Evolutionary conservation across 179 eudicot genomes (phyloP).

Genomic region (Nepenthes alata): DNA sequence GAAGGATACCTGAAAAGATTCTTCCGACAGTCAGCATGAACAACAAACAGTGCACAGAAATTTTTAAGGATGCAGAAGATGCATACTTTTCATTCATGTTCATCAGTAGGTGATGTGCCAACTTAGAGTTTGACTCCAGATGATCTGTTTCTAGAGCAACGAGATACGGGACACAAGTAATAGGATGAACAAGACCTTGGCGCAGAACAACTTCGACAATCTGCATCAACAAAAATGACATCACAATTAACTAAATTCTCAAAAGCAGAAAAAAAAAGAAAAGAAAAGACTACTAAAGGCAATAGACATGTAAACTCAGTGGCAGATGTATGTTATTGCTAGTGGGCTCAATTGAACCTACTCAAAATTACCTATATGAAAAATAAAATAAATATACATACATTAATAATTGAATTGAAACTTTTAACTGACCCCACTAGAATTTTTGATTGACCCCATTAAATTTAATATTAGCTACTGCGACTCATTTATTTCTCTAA

Average conservation of each 20-base stretch:
- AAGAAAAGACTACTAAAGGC: background rate
- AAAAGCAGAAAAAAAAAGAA: background rate
- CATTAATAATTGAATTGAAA: too few species aligned
- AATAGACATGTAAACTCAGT: too few species aligned
- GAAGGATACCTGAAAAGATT: constrained; percentile 71
- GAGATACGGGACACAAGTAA: constrained; percentile 88
- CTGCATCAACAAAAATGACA: constrained; percentile 33
- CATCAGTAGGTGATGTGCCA: constrained; percentile 95
- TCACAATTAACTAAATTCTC: too few species aligned
- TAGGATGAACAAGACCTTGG: constrained; percentile 98
- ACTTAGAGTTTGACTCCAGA: constrained; percentile 67
- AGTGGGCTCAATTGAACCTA: too few species aligned
- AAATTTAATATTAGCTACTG: too few species aligned
- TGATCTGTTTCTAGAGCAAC: constrained; percentile 97
- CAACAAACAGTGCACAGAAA: constrained; percentile 5
- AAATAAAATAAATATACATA: too few species aligned
- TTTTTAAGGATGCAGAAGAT: constrained; percentile 4
- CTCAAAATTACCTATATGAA: too few species aligned
- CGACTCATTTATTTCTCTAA: too few species aligned
- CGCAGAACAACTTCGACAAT: constrained; percentile 92
- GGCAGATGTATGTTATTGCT: too few species aligned
- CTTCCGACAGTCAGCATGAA: constrained; percentile 19
- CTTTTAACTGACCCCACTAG: too few species aligned
- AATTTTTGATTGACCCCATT: too few species aligned
- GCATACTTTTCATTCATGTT: constrained; percentile 91